phyloP scores from a whole-genome alignment of 192 early-diverging fungal species.

The Mortierella hygrophila region DNA sequence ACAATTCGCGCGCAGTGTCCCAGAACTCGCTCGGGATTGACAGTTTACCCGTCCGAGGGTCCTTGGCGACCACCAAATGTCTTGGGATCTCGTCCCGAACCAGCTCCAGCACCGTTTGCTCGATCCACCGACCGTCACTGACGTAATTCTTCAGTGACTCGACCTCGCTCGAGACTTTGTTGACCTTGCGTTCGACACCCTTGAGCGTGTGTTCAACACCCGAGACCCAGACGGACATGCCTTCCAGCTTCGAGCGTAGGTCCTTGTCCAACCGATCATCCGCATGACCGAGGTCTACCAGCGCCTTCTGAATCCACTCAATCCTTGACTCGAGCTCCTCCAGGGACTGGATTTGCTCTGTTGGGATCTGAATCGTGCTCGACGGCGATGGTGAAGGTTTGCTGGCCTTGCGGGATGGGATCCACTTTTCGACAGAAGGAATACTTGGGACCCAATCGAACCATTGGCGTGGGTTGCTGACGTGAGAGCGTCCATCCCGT shows the following conservation, averaged over 20 bases:
- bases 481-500: too few species aligned
- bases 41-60: slow-evolving; percentile 24
- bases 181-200: slow-evolving; percentile 20
- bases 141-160: slow-evolving; percentile 24
- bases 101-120: slow-evolving; percentile 36
- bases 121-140: slow-evolving; percentile 37
- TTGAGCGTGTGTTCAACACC: slow-evolving; percentile 27
- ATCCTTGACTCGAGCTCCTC: slow-evolving; percentile 39
- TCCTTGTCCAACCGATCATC: slow-evolving; percentile 26
- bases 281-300: slow-evolving; percentile 16
- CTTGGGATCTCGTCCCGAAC: slow-evolving; percentile 37
- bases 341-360: slow-evolving; percentile 28
- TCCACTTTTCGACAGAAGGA: slow-evolving; percentile 31
- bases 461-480: background rate
- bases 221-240: slow-evolving; percentile 18
- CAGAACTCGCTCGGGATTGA: slow-evolving; percentile 38
- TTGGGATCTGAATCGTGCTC: slow-evolving; percentile 28
- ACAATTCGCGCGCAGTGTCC: slow-evolving; percentile 35
- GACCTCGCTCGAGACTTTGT: slow-evolving; percentile 22
- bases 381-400: background rate
- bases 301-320: slow-evolving; percentile 35
- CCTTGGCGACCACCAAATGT: slow-evolving; percentile 39
- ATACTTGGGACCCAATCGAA: slow-evolving; percentile 31
- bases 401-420: background rate
- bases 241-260: background rate